phyloP scores from a whole-genome alignment of 257 asterid genomes.

The Solanum etuberosum region DNA sequence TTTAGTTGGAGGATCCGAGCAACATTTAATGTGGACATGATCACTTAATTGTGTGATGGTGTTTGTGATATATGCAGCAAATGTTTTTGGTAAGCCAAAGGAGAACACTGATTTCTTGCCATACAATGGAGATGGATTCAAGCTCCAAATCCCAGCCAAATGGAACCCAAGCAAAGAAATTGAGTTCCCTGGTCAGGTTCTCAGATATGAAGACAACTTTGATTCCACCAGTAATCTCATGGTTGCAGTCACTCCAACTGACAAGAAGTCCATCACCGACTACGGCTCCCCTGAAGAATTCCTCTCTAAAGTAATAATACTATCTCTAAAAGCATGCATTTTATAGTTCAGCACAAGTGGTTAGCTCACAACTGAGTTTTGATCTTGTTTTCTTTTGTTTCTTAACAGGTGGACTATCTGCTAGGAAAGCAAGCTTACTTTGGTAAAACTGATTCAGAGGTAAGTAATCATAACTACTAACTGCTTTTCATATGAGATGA shows the following conservation, averaged over 20 bases:
- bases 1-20: background rate
- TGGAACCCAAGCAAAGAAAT: constrained; percentile 72
- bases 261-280: constrained; percentile 72
- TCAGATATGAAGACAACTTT: constrained; percentile 81
- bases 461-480: constrained; percentile 7
- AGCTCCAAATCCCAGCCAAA: constrained; percentile 48
- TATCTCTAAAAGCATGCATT: background rate
- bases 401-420: constrained; percentile 71
- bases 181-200: constrained; percentile 70
- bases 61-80: constrained; percentile 36
- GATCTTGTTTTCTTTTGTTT: background rate
- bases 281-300: constrained; percentile 65
- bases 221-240: constrained; percentile 51
- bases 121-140: constrained; percentile 47
- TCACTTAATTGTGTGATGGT: background rate
- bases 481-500: background rate
- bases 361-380: background rate
- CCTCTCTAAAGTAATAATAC: constrained; percentile 40
- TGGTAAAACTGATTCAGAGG: constrained; percentile 91
- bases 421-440: constrained; percentile 76
- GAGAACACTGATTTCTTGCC: constrained; percentile 48
- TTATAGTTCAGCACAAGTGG: background rate
- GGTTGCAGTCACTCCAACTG: constrained; percentile 54
- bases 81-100: constrained; percentile 72
- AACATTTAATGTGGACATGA: background rate